Evolutionary conservation across 352 stramenopile genomes (phyloP), one percentile per base, ranked within the genome.

Genomic region (Phytophthora ramorum): DNA sequence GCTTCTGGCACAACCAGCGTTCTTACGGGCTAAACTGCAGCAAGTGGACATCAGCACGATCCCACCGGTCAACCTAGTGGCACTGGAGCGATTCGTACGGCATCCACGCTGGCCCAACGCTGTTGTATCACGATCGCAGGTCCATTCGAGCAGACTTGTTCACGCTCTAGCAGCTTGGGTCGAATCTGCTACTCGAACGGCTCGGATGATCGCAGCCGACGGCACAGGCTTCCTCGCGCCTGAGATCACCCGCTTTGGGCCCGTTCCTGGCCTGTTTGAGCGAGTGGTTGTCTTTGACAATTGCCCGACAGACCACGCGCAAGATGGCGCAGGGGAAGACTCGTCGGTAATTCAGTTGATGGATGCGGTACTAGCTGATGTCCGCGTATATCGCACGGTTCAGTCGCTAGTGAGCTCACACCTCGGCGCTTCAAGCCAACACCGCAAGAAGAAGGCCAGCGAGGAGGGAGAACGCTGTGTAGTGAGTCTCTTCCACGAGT

Each of bases 401-500:
- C 72, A 82, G 41, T 52, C 53, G 9, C 69, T 95, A 2, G 63
- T 48, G 1, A 50, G 20, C 38, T 64, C 58, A 7, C 47, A 53
- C 7, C 24, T 43, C 16, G 63, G 50, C 35, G 3, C 24, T 26
- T 57, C 34, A 7, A 34, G 7, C 22, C 43, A 52, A 17, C 30
- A 26, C 2, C 46, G 12, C 5, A 48, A 56, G 52, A 65, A 58
- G 26, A 72, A 54, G 17, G 13, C 16, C 13, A 54, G 8, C 9
- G 63, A 81, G 22, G 43, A 63, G n/a, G 62, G 60, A 17, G 71
- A 77, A 6, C 79, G 76, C 0, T 90, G 81, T 24, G 58, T 95
- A 10, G 48, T 94, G n/a, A 87, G 57, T 9, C 68, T 95, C 19
- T 91, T 78, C 28, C 87, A 92, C 43, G 85, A 95, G 59, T 93